Percentiles rank a stretch among this genome's conserved stretches.
Evolutionary conservation across 1,284 basidiomycete species (phyloP).

Genomic region (Vanrija pseudolonga): DNA sequence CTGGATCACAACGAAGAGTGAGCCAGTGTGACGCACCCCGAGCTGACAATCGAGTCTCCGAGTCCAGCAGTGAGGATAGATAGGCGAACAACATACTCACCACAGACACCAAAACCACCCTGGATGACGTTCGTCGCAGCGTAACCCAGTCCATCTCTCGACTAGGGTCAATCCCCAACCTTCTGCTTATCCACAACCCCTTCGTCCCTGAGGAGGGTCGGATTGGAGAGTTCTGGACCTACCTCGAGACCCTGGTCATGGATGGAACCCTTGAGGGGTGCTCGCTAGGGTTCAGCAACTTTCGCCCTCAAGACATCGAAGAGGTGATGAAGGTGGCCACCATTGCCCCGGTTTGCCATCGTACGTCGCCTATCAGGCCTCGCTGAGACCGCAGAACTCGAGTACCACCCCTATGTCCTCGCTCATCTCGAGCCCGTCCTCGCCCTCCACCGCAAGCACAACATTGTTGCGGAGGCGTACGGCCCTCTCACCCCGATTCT

Average conservation of each 20-base stretch:
- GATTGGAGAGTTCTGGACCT: slow-evolving; percentile 21
- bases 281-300: slow-evolving; percentile 27
- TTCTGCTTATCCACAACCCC: slow-evolving; percentile 29
- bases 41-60: neutral
- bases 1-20: slow-evolving; percentile 16
- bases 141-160: slow-evolving; percentile 16
- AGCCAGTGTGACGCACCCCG: slow-evolving; percentile 5
- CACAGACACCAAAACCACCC: neutral
- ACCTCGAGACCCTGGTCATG: slow-evolving; percentile 29
- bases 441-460: slow-evolving; percentile 57
- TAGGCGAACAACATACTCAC: neutral
- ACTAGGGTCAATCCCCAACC: slow-evolving; percentile 19
- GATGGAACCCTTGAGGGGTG: slow-evolving; percentile 56
- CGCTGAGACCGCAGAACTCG: slow-evolving; percentile 53
- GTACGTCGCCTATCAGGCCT: slow-evolving; percentile 49
- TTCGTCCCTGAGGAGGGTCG: slow-evolving; percentile 15
- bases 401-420: slow-evolving; percentile 72
- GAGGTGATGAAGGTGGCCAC: slow-evolving; percentile 48
- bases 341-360: slow-evolving; percentile 66
- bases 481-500: slow-evolving; percentile 57
- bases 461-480: slow-evolving; percentile 64
- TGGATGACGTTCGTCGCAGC: slow-evolving; percentile 5
- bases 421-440: slow-evolving; percentile 58
- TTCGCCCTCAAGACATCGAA: slow-evolving; percentile 33
- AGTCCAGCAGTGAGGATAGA: slow-evolving; percentile 1